Evolutionary conservation across 2,329 filamentous ascomycete species (phyloP).

Genomic region (Fusarium tricinctum): DNA sequence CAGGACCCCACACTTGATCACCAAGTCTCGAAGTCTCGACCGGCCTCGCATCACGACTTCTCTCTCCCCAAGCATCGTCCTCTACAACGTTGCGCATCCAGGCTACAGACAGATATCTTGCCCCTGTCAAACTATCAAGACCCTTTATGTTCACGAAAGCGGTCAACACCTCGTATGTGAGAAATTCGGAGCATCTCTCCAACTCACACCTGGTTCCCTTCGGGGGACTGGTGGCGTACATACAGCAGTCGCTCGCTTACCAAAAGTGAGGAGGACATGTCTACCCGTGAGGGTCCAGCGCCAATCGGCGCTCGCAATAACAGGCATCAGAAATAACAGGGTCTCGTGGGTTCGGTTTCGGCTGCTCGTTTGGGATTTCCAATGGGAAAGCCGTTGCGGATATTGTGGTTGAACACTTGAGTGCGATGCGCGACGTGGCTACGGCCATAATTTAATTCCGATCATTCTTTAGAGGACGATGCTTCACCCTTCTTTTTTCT

Average conservation of each 20-base stretch:
- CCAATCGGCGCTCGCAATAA: conserved; percentile 78
- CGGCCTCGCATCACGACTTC: conserved; percentile 7
- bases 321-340: conserved; percentile 87
- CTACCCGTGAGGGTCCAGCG: conserved; percentile 87
- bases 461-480: conserved; percentile 83
- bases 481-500: conserved; percentile 50
- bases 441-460: conserved; percentile 78
- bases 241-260: conserved; percentile 60
- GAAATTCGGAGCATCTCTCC: conserved; percentile 26
- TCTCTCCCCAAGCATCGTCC: conserved; percentile 34
- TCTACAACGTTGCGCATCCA: conserved; percentile 44
- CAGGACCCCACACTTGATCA: conserved; percentile 13
- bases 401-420: conserved; percentile 86
- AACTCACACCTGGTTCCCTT: conserved; percentile 10
- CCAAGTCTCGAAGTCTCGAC: too few species aligned
- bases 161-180: neutral
- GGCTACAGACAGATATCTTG: conserved; percentile 38
- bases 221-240: conserved; percentile 41
- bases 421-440: conserved; percentile 87
- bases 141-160: neutral
- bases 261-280: conserved; percentile 58
- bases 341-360: neutral
- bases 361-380: conserved; percentile 60
- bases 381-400: conserved; percentile 89
- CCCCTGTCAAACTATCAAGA: neutral